Conservation (phyloP, 148 eudicot species). For the Silene conica region DNA sequence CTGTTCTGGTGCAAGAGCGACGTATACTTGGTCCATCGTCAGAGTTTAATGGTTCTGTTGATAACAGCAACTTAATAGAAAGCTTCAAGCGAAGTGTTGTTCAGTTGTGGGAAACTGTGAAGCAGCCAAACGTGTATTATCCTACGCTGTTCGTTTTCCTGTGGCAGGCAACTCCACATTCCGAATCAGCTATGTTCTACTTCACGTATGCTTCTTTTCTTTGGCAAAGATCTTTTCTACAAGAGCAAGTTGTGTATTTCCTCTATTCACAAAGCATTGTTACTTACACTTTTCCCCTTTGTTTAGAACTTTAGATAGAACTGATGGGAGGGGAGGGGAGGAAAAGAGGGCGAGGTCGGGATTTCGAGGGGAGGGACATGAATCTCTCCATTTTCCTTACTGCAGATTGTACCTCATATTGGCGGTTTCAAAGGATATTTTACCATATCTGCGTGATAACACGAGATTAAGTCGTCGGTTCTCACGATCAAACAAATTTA, state of each 20-base stretch:
- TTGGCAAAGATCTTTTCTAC: not conserved
- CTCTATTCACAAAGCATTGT: slow-evolving; percentile 1
- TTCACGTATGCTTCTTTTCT: slow-evolving; percentile 59
- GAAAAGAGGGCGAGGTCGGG: not conserved
- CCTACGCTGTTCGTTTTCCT: slow-evolving; percentile 91
- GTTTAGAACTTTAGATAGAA: not conserved
- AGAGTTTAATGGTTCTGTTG: slow-evolving; percentile 37
- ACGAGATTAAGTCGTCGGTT: too few relatives aligned
- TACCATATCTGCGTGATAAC: not conserved
- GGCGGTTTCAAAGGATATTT: not conserved
- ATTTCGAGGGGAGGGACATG: too few relatives aligned
- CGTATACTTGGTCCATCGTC: slow-evolving; percentile 41
- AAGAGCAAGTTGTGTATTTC: not conserved
- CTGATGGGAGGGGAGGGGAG: not conserved
- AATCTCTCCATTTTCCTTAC: too few relatives aligned
- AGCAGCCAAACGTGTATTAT: slow-evolving; percentile 81
- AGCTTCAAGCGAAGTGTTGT: slow-evolving; percentile 52
- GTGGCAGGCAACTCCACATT: slow-evolving; percentile 99
- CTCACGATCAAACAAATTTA: too few relatives aligned
- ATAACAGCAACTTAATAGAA: slow-evolving; percentile 35
- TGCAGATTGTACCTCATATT: too few relatives aligned
- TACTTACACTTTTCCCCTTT: not conserved
- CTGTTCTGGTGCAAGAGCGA: slow-evolving; percentile 79
- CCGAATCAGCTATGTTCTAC: slow-evolving; percentile 94
- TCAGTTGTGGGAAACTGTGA: slow-evolving; percentile 74